These are phyloP conservation scores for Hyphopichia khmerensis DNA, from an alignment of 1,139 yeast genomes.

Conservation along the genomic window DNA sequence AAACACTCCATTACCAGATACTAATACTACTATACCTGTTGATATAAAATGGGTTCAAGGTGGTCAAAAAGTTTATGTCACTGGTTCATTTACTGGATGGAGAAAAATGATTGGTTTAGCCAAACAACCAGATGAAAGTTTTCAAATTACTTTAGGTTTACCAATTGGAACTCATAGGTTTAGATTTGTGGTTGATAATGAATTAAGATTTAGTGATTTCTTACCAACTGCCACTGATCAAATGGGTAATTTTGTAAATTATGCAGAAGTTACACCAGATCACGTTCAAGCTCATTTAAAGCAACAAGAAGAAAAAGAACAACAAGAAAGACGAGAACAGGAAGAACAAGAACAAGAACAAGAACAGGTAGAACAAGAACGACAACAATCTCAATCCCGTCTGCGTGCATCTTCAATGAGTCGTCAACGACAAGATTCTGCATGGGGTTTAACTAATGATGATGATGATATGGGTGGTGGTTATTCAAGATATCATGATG, in stretches of 20 bases:
- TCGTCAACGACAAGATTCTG: slow-evolving; percentile 43
- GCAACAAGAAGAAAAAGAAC: slow-evolving; percentile 11
- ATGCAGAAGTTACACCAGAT: slow-evolving; percentile 48
- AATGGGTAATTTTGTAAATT: slow-evolving; percentile 52
- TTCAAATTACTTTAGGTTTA: slow-evolving; percentile 42
- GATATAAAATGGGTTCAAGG: slow-evolving; percentile 94
- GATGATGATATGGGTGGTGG: slow-evolving; percentile 84
- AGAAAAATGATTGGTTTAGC: slow-evolving; percentile 52
- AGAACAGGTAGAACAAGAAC: slow-evolving; percentile 9
- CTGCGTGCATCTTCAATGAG: slow-evolving; percentile 30
- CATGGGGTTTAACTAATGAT: slow-evolving; percentile 57
- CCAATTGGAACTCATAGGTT: slow-evolving; percentile 51
- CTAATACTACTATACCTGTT: slow-evolving; percentile 59
- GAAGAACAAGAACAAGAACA: slow-evolving; percentile 7
- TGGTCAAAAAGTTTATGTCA: slow-evolving; percentile 73
- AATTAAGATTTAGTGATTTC: slow-evolving; percentile 45
- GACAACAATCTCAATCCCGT: slow-evolving; percentile 8
- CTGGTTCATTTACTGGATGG: slow-evolving; percentile 53
- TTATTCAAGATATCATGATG: slow-evolving; percentile 73
- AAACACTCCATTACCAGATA: slow-evolving; percentile 15
- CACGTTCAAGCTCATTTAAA: slow-evolving; percentile 30
- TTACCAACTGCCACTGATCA: slow-evolving; percentile 53
- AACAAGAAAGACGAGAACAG: slow-evolving; percentile 10
- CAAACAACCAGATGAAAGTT: slow-evolving; percentile 44
- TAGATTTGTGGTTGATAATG: slow-evolving; percentile 49